Conservation (phyloP, 2,329 filamentous ascomycete species). For the Pezicula rhizophila region DNA sequence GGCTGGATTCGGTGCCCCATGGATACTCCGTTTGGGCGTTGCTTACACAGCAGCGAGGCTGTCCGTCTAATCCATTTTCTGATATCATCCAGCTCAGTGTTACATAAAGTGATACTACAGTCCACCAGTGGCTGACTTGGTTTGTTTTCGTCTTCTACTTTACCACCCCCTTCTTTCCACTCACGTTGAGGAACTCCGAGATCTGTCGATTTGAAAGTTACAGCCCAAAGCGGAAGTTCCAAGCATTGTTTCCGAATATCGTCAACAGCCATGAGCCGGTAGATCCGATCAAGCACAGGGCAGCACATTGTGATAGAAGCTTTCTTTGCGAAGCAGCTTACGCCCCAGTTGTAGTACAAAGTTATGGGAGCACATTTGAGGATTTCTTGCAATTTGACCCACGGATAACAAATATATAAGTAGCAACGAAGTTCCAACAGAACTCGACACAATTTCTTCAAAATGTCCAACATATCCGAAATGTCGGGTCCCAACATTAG, state of each 20-base stretch:
- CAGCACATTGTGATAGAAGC: neutral
- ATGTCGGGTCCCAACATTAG: slow-evolving; percentile 20
- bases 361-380: neutral
- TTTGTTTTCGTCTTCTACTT: neutral
- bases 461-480: neutral
- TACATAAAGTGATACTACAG: neutral
- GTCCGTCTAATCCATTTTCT: neutral
- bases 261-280: neutral
- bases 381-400: neutral
- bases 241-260: no score
- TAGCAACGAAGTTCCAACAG: neutral
- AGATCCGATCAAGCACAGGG: neutral
- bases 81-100: neutral
- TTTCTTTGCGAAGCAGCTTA: neutral
- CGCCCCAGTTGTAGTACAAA: neutral
- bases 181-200: neutral
- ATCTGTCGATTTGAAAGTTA: neutral
- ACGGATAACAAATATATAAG: neutral
- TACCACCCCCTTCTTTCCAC: neutral
- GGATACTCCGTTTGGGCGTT: neutral
- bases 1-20: neutral
- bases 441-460: no score
- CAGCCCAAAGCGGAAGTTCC: neutral
- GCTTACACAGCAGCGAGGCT: neutral
- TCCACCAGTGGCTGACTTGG: neutral